Conservation (phyloP, 768 basidiomycete genomes). For the Rhizopogon sp. region DNA sequence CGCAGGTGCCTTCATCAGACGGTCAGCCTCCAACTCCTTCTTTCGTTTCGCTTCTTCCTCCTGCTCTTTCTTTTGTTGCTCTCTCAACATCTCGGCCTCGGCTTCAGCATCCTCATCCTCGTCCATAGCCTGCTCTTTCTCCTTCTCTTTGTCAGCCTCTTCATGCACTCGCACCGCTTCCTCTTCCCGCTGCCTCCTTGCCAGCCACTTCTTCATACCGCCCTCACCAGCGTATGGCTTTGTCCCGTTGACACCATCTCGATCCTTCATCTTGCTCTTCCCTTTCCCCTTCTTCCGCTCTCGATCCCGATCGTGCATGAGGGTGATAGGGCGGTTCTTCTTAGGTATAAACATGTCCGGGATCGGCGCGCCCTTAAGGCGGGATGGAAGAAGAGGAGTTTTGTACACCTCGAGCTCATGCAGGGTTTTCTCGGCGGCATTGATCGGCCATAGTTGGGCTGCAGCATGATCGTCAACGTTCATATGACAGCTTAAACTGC, state of each 20-base stretch:
- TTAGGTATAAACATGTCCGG: constrained; percentile 64
- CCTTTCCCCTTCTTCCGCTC: constrained; percentile 36
- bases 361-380: constrained; percentile 34
- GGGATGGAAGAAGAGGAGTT: constrained; percentile 72
- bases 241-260: constrained; percentile 41
- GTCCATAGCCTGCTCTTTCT: constrained; percentile 28
- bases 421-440: constrained; percentile 60
- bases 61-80: constrained; percentile 12
- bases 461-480: constrained; percentile 16
- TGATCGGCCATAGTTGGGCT: constrained; percentile 30
- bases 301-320: constrained; percentile 57
- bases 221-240: constrained; percentile 80
- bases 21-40: constrained; percentile 11
- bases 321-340: constrained; percentile 34
- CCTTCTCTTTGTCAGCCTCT: constrained; percentile 20
- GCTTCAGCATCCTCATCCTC: constrained; percentile 29
- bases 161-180: constrained; percentile 31
- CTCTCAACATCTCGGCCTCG: constrained; percentile 8
- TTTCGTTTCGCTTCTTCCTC: constrained; percentile 4
- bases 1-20: constrained; percentile 10
- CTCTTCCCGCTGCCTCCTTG: constrained; percentile 54
- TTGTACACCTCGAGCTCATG: constrained; percentile 75
- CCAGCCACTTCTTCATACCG: constrained; percentile 73
- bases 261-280: constrained; percentile 30
- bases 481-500: constrained; percentile 1